Evolutionary conservation across 2,329 filamentous ascomycete genomes (phyloP).

Genomic region (Nothophaeocryptopus gaeumannii): DNA sequence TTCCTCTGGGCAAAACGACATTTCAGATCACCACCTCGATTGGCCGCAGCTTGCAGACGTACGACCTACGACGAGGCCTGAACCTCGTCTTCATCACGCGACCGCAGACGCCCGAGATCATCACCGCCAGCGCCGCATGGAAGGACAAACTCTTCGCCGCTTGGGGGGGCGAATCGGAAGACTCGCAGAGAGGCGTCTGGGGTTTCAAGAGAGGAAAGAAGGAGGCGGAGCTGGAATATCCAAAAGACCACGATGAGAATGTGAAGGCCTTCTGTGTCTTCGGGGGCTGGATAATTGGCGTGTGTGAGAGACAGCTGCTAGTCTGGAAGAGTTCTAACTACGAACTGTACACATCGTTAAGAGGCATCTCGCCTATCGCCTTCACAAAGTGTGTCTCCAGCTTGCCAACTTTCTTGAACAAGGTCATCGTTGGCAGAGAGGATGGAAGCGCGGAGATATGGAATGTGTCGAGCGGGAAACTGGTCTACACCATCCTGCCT

Average conservation of each 20-base stretch:
- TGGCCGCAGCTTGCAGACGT: slow-evolving; percentile 86
- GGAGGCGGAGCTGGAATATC: slow-evolving; percentile 69
- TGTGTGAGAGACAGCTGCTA: slow-evolving; percentile 71
- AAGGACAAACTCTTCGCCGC: slow-evolving; percentile 85
- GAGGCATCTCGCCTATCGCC: slow-evolving; percentile 55
- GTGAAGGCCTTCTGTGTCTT: slow-evolving; percentile 78
- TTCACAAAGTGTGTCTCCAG: slow-evolving; percentile 77
- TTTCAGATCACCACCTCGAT: slow-evolving; percentile 97
- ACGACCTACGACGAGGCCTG: slow-evolving; percentile 85
- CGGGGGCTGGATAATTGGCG: slow-evolving; percentile 86
- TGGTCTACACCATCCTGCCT: slow-evolving; percentile 85
- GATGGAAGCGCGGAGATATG: slow-evolving; percentile 95
- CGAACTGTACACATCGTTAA: slow-evolving; percentile 86
- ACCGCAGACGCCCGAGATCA: slow-evolving; percentile 79
- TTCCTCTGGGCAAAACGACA: slow-evolving; percentile 86
- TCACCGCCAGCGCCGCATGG: slow-evolving; percentile 85
- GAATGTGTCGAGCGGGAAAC: slow-evolving; percentile 89
- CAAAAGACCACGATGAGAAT: slow-evolving; percentile 63
- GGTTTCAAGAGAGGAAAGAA: slow-evolving; percentile 89
- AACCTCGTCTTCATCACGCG: slow-evolving; percentile 91
- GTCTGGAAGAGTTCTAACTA: slow-evolving; percentile 82
- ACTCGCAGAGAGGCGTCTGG: slow-evolving; percentile 70
- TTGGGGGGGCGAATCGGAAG: slow-evolving; percentile 65
- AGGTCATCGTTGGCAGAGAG: slow-evolving; percentile 81
- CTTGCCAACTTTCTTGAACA: slow-evolving; percentile 95